Evolutionary conservation across 345 rosid genomes (phyloP).

Genomic region (Theobroma cacao): DNA sequence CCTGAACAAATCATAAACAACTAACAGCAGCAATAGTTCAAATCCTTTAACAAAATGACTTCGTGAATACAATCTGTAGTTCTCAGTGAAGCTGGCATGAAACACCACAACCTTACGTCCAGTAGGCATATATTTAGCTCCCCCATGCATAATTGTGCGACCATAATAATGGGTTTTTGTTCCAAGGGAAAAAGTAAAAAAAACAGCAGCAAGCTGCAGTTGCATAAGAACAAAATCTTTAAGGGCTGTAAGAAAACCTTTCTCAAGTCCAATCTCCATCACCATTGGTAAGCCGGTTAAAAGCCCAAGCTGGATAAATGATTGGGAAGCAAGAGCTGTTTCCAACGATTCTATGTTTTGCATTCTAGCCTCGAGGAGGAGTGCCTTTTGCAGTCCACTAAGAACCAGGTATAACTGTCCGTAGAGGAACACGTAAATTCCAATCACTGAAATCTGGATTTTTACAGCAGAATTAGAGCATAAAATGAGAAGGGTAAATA

Average conservation of each 20-base stretch:
- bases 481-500: not conserved
- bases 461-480: slow-evolving; percentile 4
- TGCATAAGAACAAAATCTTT: slow-evolving; percentile 98
- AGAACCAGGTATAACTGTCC: slow-evolving; percentile 95
- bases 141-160: slow-evolving; percentile 85
- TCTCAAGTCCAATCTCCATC: slow-evolving; percentile 96
- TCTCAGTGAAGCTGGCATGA: slow-evolving; percentile 90
- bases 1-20: slow-evolving; percentile 81
- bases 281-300: slow-evolving; percentile 97
- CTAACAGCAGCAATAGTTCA: slow-evolving; percentile 70
- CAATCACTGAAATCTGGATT: slow-evolving; percentile 74
- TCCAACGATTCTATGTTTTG: slow-evolving; percentile 78
- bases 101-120: slow-evolving; percentile 95
- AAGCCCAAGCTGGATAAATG: slow-evolving; percentile 95
- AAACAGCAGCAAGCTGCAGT: slow-evolving; percentile 88
- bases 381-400: slow-evolving; percentile 81
- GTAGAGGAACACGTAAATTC: slow-evolving; percentile 83
- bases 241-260: slow-evolving; percentile 83
- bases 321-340: slow-evolving; percentile 97
- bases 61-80: slow-evolving; percentile 84
- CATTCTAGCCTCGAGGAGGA: slow-evolving; percentile 67
- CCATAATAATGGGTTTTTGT: slow-evolving; percentile 89
- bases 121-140: slow-evolving; percentile 90
- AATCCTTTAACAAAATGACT: slow-evolving; percentile 96
- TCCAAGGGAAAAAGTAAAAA: slow-evolving; percentile 97